Percentiles rank a stretch among this genome's conserved stretches.
Conservation (phyloP, 2,329 filamentous ascomycete genomes). For the Colletotrichum sp. region DNA sequence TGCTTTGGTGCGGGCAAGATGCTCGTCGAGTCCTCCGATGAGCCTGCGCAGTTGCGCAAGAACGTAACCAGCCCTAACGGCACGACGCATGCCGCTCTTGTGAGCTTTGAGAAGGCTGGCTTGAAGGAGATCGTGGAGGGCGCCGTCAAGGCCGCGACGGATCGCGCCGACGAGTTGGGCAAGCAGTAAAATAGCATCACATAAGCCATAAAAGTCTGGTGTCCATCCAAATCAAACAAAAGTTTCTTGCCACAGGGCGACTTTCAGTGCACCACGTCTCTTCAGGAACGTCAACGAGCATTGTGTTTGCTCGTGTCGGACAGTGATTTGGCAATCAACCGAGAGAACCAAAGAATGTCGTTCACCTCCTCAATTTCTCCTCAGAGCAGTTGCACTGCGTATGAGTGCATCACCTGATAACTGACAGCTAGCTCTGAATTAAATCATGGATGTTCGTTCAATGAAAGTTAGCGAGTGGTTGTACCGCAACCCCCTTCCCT, state of each 20-base stretch:
- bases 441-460: not conserved
- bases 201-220: not conserved
- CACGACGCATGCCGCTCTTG: constrained; percentile 53
- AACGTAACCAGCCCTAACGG: constrained; percentile 60
- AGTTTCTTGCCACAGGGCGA: not conserved
- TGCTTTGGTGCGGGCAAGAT: constrained; percentile 57
- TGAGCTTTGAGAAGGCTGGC: constrained; percentile 50
- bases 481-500: not conserved
- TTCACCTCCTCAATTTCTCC: not conserved
- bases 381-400: not conserved
- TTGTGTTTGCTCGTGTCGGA: too few species aligned
- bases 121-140: constrained; percentile 48
- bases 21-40: constrained; percentile 51
- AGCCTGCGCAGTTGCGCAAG: constrained; percentile 50
- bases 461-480: not conserved
- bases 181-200: constrained; percentile 1
- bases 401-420: not conserved
- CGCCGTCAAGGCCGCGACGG: constrained; percentile 50
- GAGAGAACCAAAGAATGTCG: not conserved
- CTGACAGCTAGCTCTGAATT: not conserved
- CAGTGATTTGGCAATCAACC: too few species aligned
- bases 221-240: not conserved
- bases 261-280: not conserved
- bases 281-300: too few species aligned
- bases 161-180: constrained; percentile 43